Conservation (phyloP, 139 green algal species). For the Coelastrella sp. region DNA sequence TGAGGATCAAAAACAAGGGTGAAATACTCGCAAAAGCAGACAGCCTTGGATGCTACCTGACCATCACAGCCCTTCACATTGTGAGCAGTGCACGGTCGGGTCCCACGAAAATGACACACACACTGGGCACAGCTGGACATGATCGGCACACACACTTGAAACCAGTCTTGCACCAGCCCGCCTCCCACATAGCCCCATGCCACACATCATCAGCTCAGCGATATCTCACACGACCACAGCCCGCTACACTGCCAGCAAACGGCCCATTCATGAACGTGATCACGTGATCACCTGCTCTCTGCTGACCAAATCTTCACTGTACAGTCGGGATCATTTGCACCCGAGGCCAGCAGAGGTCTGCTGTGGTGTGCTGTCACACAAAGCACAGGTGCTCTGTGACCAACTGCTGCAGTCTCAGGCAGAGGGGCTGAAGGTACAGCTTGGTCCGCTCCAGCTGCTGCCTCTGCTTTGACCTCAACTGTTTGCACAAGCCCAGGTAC, state of each 20-base stretch:
- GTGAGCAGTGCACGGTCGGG: no score
- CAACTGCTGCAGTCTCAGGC: slow-evolving; percentile 42
- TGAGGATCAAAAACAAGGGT: no score
- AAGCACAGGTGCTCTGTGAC: slow-evolving; percentile 70
- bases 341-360: slow-evolving; percentile 56
- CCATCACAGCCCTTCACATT: no score
- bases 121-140: background rate
- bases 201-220: no score
- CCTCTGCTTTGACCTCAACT: background rate
- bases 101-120: background rate
- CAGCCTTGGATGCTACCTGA: no score
- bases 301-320: slow-evolving; percentile 78
- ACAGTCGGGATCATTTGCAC: slow-evolving; percentile 66
- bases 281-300: background rate
- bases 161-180: no score
- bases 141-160: background rate
- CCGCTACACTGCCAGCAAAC: no score
- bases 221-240: no score
- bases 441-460: background rate
- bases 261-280: background rate
- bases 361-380: slow-evolving; percentile 59
- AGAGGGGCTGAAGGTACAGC: background rate
- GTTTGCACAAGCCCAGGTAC: background rate
- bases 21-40: no score
- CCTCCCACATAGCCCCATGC: no score